Evolutionary conservation across 768 basidiomycete genomes (phyloP).

Genomic region (Lentinula sp.): DNA sequence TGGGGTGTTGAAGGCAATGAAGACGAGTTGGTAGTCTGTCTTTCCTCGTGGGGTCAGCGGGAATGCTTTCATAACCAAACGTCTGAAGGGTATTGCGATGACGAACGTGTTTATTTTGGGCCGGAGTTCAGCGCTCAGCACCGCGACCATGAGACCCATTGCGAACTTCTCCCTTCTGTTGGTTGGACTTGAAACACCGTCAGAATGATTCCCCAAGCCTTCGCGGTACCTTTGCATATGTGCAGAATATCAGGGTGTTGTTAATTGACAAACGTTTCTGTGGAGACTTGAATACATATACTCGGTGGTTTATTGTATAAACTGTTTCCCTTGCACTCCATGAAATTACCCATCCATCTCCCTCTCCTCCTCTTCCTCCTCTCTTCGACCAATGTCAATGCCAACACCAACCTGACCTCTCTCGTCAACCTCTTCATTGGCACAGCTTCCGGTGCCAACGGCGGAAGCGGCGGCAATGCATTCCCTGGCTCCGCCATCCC

Average conservation of each 20-base stretch:
- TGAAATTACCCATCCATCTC: background rate
- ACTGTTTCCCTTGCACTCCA: background rate
- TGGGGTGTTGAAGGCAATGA: no score
- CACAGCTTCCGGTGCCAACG: conserved; percentile 38
- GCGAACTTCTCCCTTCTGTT: no score
- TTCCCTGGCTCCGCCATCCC: conserved; percentile 45
- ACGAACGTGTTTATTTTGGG: no score
- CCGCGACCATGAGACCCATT: no score
- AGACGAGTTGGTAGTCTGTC: no score
- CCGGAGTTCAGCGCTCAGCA: no score
- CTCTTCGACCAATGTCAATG: background rate
- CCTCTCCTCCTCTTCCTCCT: background rate
- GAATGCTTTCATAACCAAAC: no score
- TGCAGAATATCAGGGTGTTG: background rate
- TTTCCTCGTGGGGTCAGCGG: no score
- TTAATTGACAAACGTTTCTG: background rate
- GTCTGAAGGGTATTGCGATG: no score
- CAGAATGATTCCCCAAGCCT: background rate
- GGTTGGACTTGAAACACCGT: no score
- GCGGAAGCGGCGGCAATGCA: conserved; percentile 40
- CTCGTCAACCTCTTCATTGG: conserved; percentile 47
- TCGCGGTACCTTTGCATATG: background rate
- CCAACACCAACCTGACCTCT: conserved; percentile 29
- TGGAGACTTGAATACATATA: background rate
- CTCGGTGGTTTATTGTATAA: no score